A percentile compares a stretch with the other conserved stretches of the same genome.
phyloP scores from a whole-genome alignment of 2,329 filamentous ascomycete genomes.

The Ceratocystis variospora region DNA sequence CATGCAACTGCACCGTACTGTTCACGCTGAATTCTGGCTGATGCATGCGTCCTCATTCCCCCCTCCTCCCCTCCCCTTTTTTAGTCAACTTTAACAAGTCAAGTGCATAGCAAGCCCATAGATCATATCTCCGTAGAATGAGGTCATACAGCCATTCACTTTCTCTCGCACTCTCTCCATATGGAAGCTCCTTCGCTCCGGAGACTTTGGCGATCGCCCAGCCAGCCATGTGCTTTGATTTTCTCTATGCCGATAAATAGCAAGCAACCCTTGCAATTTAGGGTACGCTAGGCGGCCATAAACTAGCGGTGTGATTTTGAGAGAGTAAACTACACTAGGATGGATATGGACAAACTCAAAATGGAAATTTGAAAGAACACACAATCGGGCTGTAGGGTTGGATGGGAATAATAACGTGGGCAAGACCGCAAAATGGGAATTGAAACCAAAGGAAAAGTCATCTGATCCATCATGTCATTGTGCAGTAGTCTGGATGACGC shows the following conservation, averaged over 20 bases:
- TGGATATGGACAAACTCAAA: not conserved
- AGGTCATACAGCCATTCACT: not conserved
- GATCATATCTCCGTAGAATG: not conserved
- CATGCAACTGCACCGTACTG: not conserved
- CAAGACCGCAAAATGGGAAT: not conserved
- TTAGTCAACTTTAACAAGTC: not conserved
- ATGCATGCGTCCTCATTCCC: not conserved
- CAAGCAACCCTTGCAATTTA: not conserved
- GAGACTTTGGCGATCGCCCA: not conserved
- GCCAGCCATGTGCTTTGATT: not conserved
- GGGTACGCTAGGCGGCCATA: not conserved
- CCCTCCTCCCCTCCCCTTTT: not conserved
- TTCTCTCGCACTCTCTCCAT: not conserved
- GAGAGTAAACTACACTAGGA: not conserved
- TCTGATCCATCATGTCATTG: constrained; percentile 5
- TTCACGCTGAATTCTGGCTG: not conserved
- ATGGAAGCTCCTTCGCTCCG: not conserved
- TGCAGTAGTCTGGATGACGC: not conserved
- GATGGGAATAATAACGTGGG: not conserved
- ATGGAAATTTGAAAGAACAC: not conserved
- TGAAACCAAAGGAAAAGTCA: not conserved
- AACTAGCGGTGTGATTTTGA: not conserved
- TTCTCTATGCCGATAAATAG: not conserved
- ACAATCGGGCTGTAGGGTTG: not conserved
- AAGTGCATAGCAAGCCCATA: not conserved